phyloP scores from a whole-genome alignment of 2,329 filamentous ascomycete genomes.

The Epichloe gansuensis region DNA sequence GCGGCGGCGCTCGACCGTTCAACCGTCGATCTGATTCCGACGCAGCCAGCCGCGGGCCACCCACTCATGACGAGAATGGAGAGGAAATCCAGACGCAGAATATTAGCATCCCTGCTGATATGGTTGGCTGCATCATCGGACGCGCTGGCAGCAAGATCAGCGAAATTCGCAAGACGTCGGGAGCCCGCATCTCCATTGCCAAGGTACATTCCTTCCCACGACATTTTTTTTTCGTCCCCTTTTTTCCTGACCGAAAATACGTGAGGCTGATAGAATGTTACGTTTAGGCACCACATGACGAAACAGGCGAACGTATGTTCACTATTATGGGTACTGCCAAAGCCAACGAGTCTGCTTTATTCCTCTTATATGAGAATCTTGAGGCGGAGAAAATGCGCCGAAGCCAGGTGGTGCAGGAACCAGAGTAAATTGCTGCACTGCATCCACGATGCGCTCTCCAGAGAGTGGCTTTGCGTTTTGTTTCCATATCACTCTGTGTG shows the following conservation, averaged over 20 bases:
- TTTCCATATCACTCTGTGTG: constrained; percentile 14
- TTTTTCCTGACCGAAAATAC: not conserved
- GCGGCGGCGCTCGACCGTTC: constrained; percentile 49
- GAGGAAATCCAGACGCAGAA: constrained; percentile 98
- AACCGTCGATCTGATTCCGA: constrained; percentile 76
- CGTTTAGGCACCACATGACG: constrained; percentile 70
- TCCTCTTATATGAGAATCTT: constrained; percentile 95
- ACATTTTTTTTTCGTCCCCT: not conserved
- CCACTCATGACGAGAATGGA: constrained; percentile 86
- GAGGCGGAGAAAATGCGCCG: constrained; percentile 98
- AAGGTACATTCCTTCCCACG: constrained; percentile 40
- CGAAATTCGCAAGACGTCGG: constrained; percentile 94
- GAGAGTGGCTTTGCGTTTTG: constrained; percentile 19
- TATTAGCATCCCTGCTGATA: constrained; percentile 97
- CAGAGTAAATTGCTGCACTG: constrained; percentile 29
- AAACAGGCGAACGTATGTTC: constrained; percentile 98
- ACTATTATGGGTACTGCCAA: constrained; percentile 93
- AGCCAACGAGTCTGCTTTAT: constrained; percentile 91
- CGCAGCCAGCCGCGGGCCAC: constrained; percentile 64
- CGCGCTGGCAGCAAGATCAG: constrained; percentile 93
- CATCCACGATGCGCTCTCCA: constrained; percentile 6
- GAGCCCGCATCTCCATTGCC: constrained; percentile 92
- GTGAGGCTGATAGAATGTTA: not conserved
- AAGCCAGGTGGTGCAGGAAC: constrained; percentile 56
- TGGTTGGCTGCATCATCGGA: constrained; percentile 99